Conservation (phyloP, 352 stramenopile genomes). For the Phytophthora quininea region DNA sequence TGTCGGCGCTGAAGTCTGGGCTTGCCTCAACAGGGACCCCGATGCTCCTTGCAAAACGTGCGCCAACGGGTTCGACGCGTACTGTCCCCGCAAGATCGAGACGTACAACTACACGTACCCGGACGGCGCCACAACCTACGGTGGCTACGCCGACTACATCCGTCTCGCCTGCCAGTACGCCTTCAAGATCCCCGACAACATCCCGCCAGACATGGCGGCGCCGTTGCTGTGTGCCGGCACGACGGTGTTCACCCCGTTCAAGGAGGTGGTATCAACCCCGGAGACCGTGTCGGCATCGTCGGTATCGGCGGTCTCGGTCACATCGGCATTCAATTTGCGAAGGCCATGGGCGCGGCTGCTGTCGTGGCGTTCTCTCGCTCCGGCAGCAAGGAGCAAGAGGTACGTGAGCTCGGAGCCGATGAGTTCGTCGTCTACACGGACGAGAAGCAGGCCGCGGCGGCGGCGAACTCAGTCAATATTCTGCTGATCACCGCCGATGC, state of each 20-base stretch:
- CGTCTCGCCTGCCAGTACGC: slow-evolving; percentile 64
- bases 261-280: too few relatives aligned
- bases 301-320: slow-evolving; percentile 10
- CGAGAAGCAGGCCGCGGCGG: too few relatives aligned
- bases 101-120: slow-evolving; percentile 60
- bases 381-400: slow-evolving; percentile 56
- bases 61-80: slow-evolving; percentile 53
- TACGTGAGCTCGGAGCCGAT: slow-evolving; percentile 53
- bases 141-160: slow-evolving; percentile 62
- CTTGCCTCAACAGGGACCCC: slow-evolving; percentile 27
- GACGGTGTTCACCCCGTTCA: too few relatives aligned
- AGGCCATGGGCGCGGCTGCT: slow-evolving; percentile 47
- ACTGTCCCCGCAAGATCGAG: slow-evolving; percentile 46
- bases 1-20: too few relatives aligned
- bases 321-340: slow-evolving; percentile 21
- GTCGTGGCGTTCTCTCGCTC: slow-evolving; percentile 63
- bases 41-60: slow-evolving; percentile 62
- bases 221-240: background rate
- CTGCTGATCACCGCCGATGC: slow-evolving; percentile 75
- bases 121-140: slow-evolving; percentile 28
- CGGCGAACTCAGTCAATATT: slow-evolving; percentile 48
- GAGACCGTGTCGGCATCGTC: too few relatives aligned
- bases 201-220: slow-evolving; percentile 17
- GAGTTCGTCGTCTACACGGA: slow-evolving; percentile 33
- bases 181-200: slow-evolving; percentile 40